Percentiles rank a stretch among this genome's conserved stretches.
These are phyloP conservation scores for Amaranthus palmeri DNA, from an alignment of 148 eudicot genomes.

Conservation along the genomic window DNA sequence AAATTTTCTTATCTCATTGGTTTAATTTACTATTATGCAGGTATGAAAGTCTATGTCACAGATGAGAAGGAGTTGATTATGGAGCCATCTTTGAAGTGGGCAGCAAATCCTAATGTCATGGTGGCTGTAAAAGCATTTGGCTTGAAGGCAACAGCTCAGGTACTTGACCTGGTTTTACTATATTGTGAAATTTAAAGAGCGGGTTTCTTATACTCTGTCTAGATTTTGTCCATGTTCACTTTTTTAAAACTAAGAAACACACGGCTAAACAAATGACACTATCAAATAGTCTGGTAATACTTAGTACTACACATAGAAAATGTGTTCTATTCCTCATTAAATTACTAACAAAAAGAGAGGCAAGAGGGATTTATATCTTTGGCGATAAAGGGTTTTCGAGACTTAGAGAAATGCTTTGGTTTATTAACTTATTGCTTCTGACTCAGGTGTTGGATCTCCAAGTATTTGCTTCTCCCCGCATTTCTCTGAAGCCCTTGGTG, in stretches of 20 bases:
- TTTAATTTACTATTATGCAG: constrained; percentile 27
- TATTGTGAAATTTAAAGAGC: neutral
- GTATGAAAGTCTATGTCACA: constrained; percentile 81
- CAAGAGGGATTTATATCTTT: too few relatives aligned
- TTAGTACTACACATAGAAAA: too few relatives aligned
- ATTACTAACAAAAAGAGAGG: too few relatives aligned
- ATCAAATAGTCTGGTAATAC: too few relatives aligned
- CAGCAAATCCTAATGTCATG: constrained; percentile 68
- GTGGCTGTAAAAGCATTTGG: constrained; percentile 73
- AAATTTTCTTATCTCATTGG: neutral
- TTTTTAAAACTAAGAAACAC: neutral
- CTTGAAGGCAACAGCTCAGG: constrained; percentile 84
- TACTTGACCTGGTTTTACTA: constrained; percentile 14
- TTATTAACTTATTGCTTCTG: neutral
- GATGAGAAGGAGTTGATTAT: constrained; percentile 86
- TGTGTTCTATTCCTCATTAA: too few relatives aligned
- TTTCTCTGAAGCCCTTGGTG: constrained; percentile 83
- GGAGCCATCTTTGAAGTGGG: constrained; percentile 92
- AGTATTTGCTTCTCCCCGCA: constrained; percentile 82
- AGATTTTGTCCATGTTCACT: neutral
- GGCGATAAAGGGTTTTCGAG: neutral
- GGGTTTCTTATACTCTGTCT: neutral
- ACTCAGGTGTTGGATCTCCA: constrained; percentile 84
- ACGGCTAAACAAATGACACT: too few relatives aligned
- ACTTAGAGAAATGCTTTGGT: neutral